phyloP scores from a whole-genome alignment of 2,329 filamentous ascomycete species.

The Pyrenophora seminiperda region DNA sequence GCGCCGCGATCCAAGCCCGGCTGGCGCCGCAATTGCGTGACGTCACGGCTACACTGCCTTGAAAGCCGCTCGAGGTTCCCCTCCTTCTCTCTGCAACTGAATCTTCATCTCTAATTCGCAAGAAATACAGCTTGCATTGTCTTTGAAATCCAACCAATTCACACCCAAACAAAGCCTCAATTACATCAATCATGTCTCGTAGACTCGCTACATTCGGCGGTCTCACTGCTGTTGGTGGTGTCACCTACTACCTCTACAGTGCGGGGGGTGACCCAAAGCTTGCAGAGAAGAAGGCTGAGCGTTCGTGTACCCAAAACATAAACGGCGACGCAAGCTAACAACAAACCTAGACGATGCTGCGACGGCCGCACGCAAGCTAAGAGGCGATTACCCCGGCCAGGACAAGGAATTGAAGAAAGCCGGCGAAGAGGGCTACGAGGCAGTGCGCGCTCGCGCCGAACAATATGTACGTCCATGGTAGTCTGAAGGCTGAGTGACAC shows the following conservation, averaged over 20 bases:
- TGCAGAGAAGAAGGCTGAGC: slow-evolving; percentile 85
- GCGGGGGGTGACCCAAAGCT: slow-evolving; percentile 80
- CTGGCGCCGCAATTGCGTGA: slow-evolving; percentile 38
- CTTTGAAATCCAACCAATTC: slow-evolving; percentile 7
- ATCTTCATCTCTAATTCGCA: slow-evolving; percentile 12
- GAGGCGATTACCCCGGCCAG: slow-evolving; percentile 67
- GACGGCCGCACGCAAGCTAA: slow-evolving; percentile 68
- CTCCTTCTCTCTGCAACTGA: slow-evolving; percentile 15
- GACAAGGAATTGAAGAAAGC: slow-evolving; percentile 68
- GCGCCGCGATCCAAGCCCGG: slow-evolving; percentile 14
- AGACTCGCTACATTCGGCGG: slow-evolving; percentile 37
- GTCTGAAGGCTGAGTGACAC: neutral
- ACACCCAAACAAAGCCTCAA: slow-evolving; percentile 4
- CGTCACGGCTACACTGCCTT: slow-evolving; percentile 35
- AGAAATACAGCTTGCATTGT: slow-evolving; percentile 6
- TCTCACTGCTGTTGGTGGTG: slow-evolving; percentile 61
- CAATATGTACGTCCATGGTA: slow-evolving; percentile 32
- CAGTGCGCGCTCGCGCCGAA: slow-evolving; percentile 54
- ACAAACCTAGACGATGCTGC: slow-evolving; percentile 71
- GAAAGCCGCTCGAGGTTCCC: slow-evolving; percentile 30
- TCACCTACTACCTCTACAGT: slow-evolving; percentile 86
- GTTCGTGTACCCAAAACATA: slow-evolving; percentile 58
- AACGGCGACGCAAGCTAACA: slow-evolving; percentile 15
- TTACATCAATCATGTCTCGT: slow-evolving; percentile 35
- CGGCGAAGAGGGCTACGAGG: slow-evolving; percentile 57